A percentile compares a stretch with the other conserved stretches of the same genome.
phyloP scores from a whole-genome alignment of 2,329 filamentous ascomycete species.

The Pseudofabraea citricarpa region DNA sequence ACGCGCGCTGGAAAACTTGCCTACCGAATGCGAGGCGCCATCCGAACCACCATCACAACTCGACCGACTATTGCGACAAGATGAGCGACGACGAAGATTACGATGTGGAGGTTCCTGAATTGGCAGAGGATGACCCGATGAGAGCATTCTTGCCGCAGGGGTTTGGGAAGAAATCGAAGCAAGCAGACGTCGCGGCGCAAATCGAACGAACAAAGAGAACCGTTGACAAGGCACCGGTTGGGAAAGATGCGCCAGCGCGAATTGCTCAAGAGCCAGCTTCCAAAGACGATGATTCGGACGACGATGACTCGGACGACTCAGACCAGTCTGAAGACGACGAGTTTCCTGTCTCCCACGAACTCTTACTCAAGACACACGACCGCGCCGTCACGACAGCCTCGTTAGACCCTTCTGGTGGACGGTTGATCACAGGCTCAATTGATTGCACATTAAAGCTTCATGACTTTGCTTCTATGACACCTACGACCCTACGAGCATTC shows the following conservation, averaged over 20 bases:
- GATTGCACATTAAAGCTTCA: constrained; percentile 91
- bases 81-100: constrained; percentile 60
- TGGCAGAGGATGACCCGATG: constrained; percentile 64
- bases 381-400: constrained; percentile 79
- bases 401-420: constrained; percentile 77
- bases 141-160: constrained; percentile 73
- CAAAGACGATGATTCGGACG: constrained; percentile 33
- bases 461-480: constrained; percentile 94
- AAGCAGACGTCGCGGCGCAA: constrained; percentile 71
- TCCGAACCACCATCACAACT: no score
- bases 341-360: constrained; percentile 87
- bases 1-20: no score
- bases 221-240: constrained; percentile 27
- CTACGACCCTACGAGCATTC: constrained; percentile 90
- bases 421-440: constrained; percentile 83
- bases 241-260: constrained; percentile 20
- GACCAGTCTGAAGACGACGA: constrained; percentile 72
- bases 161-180: constrained; percentile 78
- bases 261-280: constrained; percentile 23
- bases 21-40: no score
- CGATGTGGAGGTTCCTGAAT: constrained; percentile 48
- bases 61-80: no score
- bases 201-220: constrained; percentile 72
- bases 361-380: constrained; percentile 89
- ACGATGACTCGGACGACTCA: constrained; percentile 50